Percentiles rank a stretch among this genome's conserved stretches.
Evolutionary conservation across 2,329 filamentous ascomycete species (phyloP).

Genomic region (Nemania bipapillata): DNA sequence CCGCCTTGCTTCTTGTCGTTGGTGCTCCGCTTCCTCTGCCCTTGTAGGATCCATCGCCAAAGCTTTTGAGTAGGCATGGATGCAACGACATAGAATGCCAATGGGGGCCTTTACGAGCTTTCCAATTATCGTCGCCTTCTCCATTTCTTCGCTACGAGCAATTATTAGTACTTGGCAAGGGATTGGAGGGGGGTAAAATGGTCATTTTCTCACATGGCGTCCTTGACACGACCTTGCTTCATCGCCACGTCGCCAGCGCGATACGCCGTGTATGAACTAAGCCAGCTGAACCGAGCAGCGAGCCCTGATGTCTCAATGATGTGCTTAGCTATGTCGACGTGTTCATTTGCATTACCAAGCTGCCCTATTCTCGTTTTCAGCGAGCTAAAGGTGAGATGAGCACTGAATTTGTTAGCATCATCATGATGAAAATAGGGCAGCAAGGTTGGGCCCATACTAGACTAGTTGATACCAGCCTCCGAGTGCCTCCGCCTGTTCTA

Average conservation of each 20-base stretch:
- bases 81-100: background rate
- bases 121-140: background rate
- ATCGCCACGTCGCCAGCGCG: background rate
- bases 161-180: too few relatives aligned
- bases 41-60: background rate
- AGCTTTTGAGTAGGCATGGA: background rate
- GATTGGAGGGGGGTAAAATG: too few relatives aligned
- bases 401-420: background rate
- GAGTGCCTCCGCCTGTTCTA: background rate
- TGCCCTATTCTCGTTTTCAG: background rate
- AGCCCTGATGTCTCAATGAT: background rate
- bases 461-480: background rate
- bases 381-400: background rate
- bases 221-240: background rate
- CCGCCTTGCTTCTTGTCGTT: background rate
- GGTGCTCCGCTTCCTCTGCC: background rate
- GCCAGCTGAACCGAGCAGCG: background rate
- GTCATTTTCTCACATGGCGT: background rate
- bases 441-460: background rate
- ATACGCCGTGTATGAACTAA: background rate
- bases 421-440: too few relatives aligned
- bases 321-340: background rate
- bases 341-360: background rate
- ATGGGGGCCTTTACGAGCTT: background rate
- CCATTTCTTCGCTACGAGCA: background rate